phyloP scores from a whole-genome alignment of 305 asterid genomes.

The Ilex paraguariensis region DNA sequence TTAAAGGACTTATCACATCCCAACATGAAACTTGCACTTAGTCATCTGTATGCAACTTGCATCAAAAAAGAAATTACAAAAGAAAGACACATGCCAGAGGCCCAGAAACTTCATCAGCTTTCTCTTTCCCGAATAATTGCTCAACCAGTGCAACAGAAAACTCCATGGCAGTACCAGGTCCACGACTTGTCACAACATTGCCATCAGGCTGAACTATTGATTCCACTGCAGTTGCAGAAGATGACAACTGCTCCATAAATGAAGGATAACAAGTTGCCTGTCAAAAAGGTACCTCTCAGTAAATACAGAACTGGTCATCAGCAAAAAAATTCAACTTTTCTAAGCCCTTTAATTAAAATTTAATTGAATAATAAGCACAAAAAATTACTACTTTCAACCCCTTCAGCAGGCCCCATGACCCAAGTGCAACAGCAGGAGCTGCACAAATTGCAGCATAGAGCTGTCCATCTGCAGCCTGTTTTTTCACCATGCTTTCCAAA shows the following conservation, averaged over 20 bases:
- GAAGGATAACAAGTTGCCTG: slow-evolving; percentile 96
- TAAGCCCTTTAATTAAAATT: neutral
- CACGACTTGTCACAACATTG: slow-evolving; percentile 85
- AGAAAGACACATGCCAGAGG: slow-evolving; percentile 56
- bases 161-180: slow-evolving; percentile 92
- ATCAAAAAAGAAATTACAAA: neutral
- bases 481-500: slow-evolving; percentile 66
- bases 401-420: slow-evolving; percentile 88
- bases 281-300: slow-evolving; percentile 11
- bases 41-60: no score
- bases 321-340: neutral
- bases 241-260: slow-evolving; percentile 69
- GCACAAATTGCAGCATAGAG: slow-evolving; percentile 93
- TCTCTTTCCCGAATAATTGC: slow-evolving; percentile 73
- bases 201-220: slow-evolving; percentile 88
- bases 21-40: no score
- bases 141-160: slow-evolving; percentile 78
- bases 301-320: slow-evolving; percentile 7
- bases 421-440: slow-evolving; percentile 93
- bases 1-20: no score
- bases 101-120: slow-evolving; percentile 75
- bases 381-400: slow-evolving; percentile 58
- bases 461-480: slow-evolving; percentile 60
- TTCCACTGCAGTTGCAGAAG: slow-evolving; percentile 65
- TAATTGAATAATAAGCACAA: neutral